A percentile compares a stretch with the other conserved stretches of the same genome.
phyloP scores from a whole-genome alignment of 75 land plant genomes.

The Pinus taeda region DNA sequence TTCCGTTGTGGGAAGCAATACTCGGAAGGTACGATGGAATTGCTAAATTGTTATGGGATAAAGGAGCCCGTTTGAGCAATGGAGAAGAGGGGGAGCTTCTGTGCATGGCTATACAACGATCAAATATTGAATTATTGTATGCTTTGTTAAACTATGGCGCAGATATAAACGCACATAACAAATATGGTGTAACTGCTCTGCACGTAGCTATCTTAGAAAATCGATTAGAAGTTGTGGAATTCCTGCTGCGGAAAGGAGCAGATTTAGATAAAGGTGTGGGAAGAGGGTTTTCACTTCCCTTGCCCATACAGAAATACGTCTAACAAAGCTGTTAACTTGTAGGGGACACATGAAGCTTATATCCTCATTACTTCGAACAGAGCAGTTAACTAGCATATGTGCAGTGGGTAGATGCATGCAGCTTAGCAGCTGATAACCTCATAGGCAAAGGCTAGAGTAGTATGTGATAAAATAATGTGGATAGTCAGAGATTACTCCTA shows the following conservation, averaged over 20 bases:
- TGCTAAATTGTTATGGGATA: background rate
- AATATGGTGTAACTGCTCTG: slow-evolving; percentile 19
- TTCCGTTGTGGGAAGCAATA: slow-evolving; percentile 11
- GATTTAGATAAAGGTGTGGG: background rate
- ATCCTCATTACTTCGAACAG: too few relatives aligned
- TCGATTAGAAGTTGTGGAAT: background rate
- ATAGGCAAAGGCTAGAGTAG: too few relatives aligned
- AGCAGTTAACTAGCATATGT: too few relatives aligned
- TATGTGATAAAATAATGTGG: too few relatives aligned
- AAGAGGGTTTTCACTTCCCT: too few relatives aligned
- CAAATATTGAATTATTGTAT: slow-evolving; percentile 13
- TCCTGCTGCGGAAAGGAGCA: slow-evolving; percentile 19
- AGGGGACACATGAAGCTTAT: too few relatives aligned
- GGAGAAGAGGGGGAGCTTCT: slow-evolving; percentile 3
- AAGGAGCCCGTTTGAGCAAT: slow-evolving; percentile 7
- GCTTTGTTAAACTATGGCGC: too few relatives aligned
- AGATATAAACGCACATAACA: slow-evolving; percentile 12
- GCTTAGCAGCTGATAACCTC: too few relatives aligned
- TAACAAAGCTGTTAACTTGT: too few relatives aligned
- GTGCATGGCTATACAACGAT: background rate
- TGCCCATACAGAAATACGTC: too few relatives aligned
- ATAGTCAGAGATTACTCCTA: too few relatives aligned
- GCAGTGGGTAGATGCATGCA: too few relatives aligned
- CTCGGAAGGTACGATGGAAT: background rate
- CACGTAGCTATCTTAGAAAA: slow-evolving; percentile 16